Base-by-base conservation (phyloP, 108 stramenopile genomes). In the Cyclotella atomus region DNA sequence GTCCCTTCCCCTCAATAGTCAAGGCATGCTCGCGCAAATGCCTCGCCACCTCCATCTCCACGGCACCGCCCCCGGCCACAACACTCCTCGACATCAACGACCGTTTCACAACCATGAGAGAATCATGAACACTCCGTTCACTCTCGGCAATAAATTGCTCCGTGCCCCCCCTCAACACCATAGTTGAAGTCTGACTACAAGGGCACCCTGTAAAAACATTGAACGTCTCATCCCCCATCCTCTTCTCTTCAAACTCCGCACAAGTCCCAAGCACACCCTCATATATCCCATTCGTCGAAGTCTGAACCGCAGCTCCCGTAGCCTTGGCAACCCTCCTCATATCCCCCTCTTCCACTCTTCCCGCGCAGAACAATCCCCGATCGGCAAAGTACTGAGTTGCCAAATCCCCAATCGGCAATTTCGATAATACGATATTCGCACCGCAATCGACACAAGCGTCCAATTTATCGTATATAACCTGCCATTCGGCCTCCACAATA, bases 301-400 rank as follows among this genome's bases (percentile, higher is more conserved):
- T 97, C 85, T 98, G 99, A 27, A 97, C 75, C 33, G 76, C 65
- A 1, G 87, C 99, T 24, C 97, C 97, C 20, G 99, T 99, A 4
- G 99, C 98, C 85, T 96, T 90, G 20, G 91, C 93, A n/a, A 98
- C 97, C 19, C 99, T 84, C 75, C 89, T 93, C 87, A 99, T 82
- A 86, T 99, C 99, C 14, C 91, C 96, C 71, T 93, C 94, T 17
- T 89, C 78, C 15, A 99, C 99, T 19, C 99, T 95, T n/a, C 99
- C 99, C 7, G 98, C 98, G 83, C 97, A 98, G 75, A 98, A 98
- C 30, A 98, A 67, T 47, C 95, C 95, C 23, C 95, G 75, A 75
- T 99, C 99, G 8, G 98, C 97, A 81, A 99, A 99, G 87, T 98
- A 99, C 73, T 99, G 99, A 30, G 99, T 99, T 10, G 98, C 99